These are phyloP conservation scores for Alternaria arborescens DNA, from an alignment of 2,329 filamentous ascomycete species.

Conservation along the genomic window DNA sequence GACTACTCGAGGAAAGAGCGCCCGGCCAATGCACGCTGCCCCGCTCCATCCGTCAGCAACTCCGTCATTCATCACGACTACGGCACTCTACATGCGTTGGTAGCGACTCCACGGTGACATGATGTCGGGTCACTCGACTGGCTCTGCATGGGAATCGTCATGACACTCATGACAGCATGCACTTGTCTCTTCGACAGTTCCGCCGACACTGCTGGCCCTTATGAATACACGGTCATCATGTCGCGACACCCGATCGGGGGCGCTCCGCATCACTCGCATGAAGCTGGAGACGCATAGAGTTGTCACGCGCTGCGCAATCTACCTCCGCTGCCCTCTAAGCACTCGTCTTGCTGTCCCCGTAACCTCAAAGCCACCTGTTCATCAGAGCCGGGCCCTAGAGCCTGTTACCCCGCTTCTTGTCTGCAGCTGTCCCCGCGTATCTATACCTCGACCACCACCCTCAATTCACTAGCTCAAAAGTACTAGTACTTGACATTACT, in stretches of 20 bases:
- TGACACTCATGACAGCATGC: slow-evolving; percentile 14
- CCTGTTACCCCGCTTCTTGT: slow-evolving; percentile 50
- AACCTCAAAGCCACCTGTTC: slow-evolving; percentile 50
- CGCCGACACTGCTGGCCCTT: not conserved
- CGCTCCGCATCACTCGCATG: slow-evolving; percentile 41
- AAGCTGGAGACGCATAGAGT: slow-evolving; percentile 34
- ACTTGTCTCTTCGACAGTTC: not conserved
- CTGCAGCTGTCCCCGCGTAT: slow-evolving; percentile 40
- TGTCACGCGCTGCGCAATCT: slow-evolving; percentile 45
- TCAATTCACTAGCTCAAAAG: slow-evolving; percentile 19
- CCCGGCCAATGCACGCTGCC: slow-evolving; percentile 27
- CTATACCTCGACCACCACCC: slow-evolving; percentile 30
- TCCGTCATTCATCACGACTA: slow-evolving; percentile 10
- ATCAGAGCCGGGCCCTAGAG: slow-evolving; percentile 38
- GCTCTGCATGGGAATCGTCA: not conserved
- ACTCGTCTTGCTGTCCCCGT: slow-evolving; percentile 41
- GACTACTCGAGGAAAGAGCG: slow-evolving; percentile 25
- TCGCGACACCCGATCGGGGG: slow-evolving; percentile 35
- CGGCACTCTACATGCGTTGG: slow-evolving; percentile 4
- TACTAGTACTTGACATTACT: slow-evolving; percentile 44
- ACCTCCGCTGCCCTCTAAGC: slow-evolving; percentile 36
- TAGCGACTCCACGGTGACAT: slow-evolving; percentile 8
- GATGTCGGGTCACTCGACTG: not conserved
- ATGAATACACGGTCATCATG: slow-evolving; percentile 16
- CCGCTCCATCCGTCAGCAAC: slow-evolving; percentile 14